Conservation (phyloP, 2,329 filamentous ascomycete species). For the Trichophaea hybrida region DNA sequence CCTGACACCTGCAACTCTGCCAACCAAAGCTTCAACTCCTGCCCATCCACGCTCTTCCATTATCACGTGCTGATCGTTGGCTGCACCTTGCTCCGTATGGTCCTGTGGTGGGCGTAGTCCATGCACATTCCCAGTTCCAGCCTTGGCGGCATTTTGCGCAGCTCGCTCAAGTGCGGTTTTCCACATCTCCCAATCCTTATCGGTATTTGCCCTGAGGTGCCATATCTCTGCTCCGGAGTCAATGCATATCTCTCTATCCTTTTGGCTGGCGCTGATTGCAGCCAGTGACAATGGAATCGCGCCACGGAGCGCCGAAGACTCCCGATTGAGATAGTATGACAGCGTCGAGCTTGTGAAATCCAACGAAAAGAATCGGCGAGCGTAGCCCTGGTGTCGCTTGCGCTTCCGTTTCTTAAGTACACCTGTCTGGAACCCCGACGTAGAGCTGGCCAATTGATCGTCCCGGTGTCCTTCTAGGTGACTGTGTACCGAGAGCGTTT, state of each 20-base stretch:
- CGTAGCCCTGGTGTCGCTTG: slow-evolving; percentile 88
- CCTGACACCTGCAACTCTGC: slow-evolving; percentile 70
- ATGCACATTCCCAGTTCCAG: slow-evolving; percentile 19
- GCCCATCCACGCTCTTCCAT: slow-evolving; percentile 74
- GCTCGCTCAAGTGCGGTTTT: slow-evolving; percentile 71
- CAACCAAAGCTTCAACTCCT: slow-evolving; percentile 70
- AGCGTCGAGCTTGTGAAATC: slow-evolving; percentile 89
- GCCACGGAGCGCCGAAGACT: slow-evolving; percentile 79
- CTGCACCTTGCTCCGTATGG: background rate
- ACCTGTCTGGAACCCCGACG: slow-evolving; percentile 48
- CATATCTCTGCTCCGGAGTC: slow-evolving; percentile 95
- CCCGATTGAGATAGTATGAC: slow-evolving; percentile 90
- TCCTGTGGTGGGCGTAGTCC: slow-evolving; percentile 11
- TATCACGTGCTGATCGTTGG: slow-evolving; percentile 11
- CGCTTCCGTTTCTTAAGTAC: slow-evolving; percentile 76
- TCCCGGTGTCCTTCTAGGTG: background rate
- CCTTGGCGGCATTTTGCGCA: slow-evolving; percentile 48
- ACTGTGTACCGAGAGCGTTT: slow-evolving; percentile 19
- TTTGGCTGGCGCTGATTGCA: slow-evolving; percentile 77
- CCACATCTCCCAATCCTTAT: slow-evolving; percentile 79
- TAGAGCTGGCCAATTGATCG: background rate
- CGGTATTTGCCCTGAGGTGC: slow-evolving; percentile 74
- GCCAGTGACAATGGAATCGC: slow-evolving; percentile 85
- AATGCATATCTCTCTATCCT: slow-evolving; percentile 80
- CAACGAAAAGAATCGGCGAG: slow-evolving; percentile 84